Evolutionary conservation across 179 eudicot genomes (phyloP), one percentile per base, ranked within the genome.

Genomic region (Silene noctiflora): DNA sequence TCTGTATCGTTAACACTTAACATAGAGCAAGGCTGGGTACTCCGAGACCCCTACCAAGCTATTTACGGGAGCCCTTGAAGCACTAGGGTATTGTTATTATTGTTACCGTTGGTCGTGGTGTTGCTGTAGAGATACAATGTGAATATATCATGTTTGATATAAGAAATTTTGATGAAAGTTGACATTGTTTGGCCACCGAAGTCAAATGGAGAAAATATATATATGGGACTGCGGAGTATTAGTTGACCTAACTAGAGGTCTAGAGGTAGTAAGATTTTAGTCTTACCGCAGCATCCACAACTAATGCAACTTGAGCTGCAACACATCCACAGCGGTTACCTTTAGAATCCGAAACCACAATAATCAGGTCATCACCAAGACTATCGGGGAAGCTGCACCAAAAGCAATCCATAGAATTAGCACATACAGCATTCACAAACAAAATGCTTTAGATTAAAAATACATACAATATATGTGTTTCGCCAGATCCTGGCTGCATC

Each of bases 401-500:
- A 39, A 65, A 12, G 62, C 21, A 8, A 31, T 65, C 46, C 44
- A 78, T 75, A 56, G 53, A 29, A 58, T 76, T 76, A 70, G 21
- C 56, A 53, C 20, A 65, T 27, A 35, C 64, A 56, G 51, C 21
- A 3, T 5, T 69, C 19, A 48, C 16, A 77, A 6, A 61, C 35
- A 69, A 17, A 74, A 21, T 22, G 8, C 22, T 48, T 31, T 27
- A 56, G 33, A 56, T 20, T 4, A 58, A 58, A 10, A 56, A 67
- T 64, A 79, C 92, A 63, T 90, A 94, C 98, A 94, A 94, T 42
- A 90, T 81, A 74, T 92, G 96, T 69, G 83, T 86, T 90, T 94
- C 97, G 68, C 89, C 91, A 67, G 97, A 83, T 81, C 97, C 97
- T 61, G 98, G 94, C 81, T 88, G 97, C 94, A 92, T 89, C 76